Conservation (phyloP, 345 rosid genomes). For the Passiflora organensis region DNA sequence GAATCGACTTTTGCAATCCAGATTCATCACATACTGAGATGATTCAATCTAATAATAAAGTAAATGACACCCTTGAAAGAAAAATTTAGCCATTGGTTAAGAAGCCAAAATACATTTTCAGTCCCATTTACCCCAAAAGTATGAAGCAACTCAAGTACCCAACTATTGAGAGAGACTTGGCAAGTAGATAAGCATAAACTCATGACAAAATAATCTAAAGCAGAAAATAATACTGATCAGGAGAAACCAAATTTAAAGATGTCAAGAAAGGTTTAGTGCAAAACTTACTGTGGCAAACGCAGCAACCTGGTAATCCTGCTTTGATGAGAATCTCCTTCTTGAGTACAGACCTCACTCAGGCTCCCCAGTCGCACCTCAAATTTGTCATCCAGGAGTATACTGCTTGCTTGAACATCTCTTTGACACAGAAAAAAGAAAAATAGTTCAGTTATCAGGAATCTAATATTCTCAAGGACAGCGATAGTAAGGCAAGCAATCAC, state of each 20-base stretch:
- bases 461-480: neutral
- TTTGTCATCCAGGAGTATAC: slow-evolving; percentile 97
- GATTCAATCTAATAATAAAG: too few species aligned
- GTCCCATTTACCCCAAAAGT: neutral
- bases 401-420: slow-evolving; percentile 99
- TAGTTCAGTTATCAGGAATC: slow-evolving; percentile 20
- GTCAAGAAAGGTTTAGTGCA: neutral
- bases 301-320: slow-evolving; percentile 80
- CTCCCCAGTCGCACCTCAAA: slow-evolving; percentile 95
- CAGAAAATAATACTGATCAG: neutral
- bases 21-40: too few species aligned
- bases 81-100: neutral
- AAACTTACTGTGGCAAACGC: slow-evolving; percentile 88
- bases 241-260: neutral
- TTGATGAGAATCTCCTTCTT: slow-evolving; percentile 86
- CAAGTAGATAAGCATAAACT: neutral
- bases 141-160: neutral
- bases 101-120: neutral
- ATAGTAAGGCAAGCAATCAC: too few species aligned
- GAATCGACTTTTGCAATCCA: too few species aligned
- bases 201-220: neutral
- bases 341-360: slow-evolving; percentile 71
- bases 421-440: slow-evolving; percentile 18
- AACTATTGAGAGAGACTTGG: neutral
- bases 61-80: too few species aligned